A percentile compares a stretch with the other conserved stretches of the same genome.
Conservation (phyloP, 306 rosid species). For the Lagenaria siceraria region DNA sequence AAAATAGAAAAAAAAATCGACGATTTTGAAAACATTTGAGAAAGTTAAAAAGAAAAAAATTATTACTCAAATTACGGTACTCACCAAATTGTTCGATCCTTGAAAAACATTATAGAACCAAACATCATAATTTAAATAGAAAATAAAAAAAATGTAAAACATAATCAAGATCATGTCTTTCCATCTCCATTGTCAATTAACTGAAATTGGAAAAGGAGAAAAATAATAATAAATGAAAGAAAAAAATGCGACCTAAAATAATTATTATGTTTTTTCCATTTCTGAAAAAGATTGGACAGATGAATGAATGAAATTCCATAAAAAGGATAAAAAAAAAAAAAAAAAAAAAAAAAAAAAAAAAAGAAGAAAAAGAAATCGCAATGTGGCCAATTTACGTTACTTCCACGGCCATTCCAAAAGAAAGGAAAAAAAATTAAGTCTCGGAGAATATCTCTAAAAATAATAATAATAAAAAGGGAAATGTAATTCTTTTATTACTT, state of each 20-base stretch:
- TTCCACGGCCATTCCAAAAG: not conserved
- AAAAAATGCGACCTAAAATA: no score
- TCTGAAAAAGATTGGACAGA: not conserved
- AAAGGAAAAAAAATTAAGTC: not conserved
- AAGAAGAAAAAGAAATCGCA: not conserved
- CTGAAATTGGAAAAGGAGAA: no score
- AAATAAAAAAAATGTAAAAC: not conserved
- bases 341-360: not conserved
- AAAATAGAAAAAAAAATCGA: no score
- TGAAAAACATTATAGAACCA: no score
- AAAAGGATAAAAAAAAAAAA: not conserved
- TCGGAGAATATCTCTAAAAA: not conserved
- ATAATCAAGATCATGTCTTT: not conserved
- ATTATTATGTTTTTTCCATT: not conserved
- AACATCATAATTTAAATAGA: no score
- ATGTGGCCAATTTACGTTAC: constrained; percentile 1
- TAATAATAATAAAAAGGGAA: not conserved
- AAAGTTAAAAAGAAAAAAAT: no score
- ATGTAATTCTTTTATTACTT: constrained; percentile 7
- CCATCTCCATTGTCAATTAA: not conserved
- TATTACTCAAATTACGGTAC: no score
- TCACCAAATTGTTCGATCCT: no score
- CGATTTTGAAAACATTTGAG: no score
- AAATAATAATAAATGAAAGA: no score
- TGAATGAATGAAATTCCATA: constrained; percentile 5